phyloP scores from a whole-genome alignment of 1,139 yeast species.

The Geotrichum bryndzae region DNA sequence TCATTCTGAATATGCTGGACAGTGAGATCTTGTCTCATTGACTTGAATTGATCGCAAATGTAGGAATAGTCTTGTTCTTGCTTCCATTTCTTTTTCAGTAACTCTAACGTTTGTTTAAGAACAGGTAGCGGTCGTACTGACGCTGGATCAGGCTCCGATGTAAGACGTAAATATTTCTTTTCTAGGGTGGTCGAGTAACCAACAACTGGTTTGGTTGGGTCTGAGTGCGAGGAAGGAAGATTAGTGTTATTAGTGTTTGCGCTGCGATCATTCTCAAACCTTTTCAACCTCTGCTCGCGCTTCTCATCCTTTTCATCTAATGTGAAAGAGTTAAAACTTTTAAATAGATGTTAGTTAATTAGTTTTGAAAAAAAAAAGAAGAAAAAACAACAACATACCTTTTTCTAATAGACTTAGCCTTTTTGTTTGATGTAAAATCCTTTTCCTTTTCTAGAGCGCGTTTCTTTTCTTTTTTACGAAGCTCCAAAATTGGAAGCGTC shows the following conservation, averaged over 20 bases:
- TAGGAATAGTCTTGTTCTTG: slow-evolving; percentile 60
- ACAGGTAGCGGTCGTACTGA: slow-evolving; percentile 68
- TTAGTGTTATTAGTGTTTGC: slow-evolving; percentile 2
- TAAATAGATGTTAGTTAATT: slow-evolving; percentile 5
- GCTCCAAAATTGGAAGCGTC: slow-evolving; percentile 46
- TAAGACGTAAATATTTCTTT: slow-evolving; percentile 72
- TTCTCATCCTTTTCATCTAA: slow-evolving; percentile 37
- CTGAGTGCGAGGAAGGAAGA: slow-evolving; percentile 7
- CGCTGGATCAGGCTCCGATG: slow-evolving; percentile 87
- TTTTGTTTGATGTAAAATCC: slow-evolving; percentile 12
- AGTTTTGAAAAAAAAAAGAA: neutral
- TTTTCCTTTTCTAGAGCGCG: slow-evolving; percentile 1
- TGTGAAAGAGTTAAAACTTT: slow-evolving; percentile 18
- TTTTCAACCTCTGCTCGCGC: slow-evolving; percentile 42
- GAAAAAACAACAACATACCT: slow-evolving; percentile 9
- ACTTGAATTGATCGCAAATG: slow-evolving; percentile 82
- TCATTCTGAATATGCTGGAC: slow-evolving; percentile 83
- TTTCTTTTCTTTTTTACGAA: slow-evolving; percentile 18
- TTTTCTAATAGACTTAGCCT: slow-evolving; percentile 6
- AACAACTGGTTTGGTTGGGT: slow-evolving; percentile 39
- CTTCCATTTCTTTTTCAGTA: slow-evolving; percentile 51
- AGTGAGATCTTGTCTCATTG: slow-evolving; percentile 86
- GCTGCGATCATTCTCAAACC: slow-evolving; percentile 44
- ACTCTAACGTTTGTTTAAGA: slow-evolving; percentile 51
- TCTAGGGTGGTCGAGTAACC: slow-evolving; percentile 67